Base-by-base conservation (phyloP, 768 basidiomycete genomes). In the Gloeopeniophorella convolvens region DNA sequence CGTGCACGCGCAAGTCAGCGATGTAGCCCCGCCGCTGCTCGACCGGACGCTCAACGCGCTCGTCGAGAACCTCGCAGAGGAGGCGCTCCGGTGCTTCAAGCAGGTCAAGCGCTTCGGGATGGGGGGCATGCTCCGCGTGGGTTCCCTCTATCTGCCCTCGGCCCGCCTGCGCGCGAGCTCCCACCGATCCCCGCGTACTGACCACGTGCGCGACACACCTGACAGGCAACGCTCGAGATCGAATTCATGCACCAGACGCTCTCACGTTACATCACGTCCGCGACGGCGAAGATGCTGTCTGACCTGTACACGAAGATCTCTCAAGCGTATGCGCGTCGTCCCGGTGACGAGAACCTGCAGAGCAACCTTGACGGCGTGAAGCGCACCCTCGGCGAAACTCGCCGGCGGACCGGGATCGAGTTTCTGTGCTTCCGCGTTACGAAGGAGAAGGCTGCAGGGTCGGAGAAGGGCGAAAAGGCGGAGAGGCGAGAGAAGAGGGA, bases 201-300 rank as follows among this genome's bases (percentile, higher is more conserved):
- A 20, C 16, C 36, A 4, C 35, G 20, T 31, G 24, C 12, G 9
- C 27, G n/a, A n/a, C n/a, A n/a, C 20, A 32, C 5, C 20, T 37
- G 20, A 21, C 64, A 97, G 93, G 96, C 96, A 12, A 98, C 96
- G 4, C 82, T 99, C 23, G 95, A 98, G 67, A 96, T 98, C 58
- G 96, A 98, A 70, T 98, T 98, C 72, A 83, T 98, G 75, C 95
- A 99, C 66, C 96, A 98, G 70, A 92, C 89, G 5, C 72, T 99
- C 34, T 81, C 84, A 26, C 83, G 88, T 58, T 94, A 95, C 64
- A 87, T 97, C 46, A 86, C 88, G 13, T 73, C 83, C 1, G 62
- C 75, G 6, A 90, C 95, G 12, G 86, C 87, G 30, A 82, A 83
- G 62, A 89, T 83, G 42, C 78, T 99, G 23, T 86, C 90, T 26